Conservation (phyloP, 1,284 basidiomycete genomes). For the Apiotrichum montevideense region DNA sequence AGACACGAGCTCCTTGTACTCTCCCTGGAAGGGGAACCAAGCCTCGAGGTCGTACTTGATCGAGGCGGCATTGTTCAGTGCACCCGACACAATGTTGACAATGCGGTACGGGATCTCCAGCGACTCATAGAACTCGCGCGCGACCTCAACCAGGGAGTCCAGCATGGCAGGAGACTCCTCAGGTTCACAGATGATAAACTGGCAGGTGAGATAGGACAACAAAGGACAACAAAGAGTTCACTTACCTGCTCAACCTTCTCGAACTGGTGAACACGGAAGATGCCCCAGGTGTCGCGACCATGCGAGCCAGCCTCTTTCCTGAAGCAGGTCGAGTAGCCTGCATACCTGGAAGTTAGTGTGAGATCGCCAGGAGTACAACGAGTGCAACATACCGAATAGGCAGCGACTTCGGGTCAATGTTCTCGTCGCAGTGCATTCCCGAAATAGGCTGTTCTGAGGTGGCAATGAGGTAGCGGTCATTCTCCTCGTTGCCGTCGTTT, state of each 20-base stretch:
- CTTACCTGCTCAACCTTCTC: constrained; percentile 84
- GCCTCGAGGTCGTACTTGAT: constrained; percentile 98
- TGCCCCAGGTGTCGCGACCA: constrained; percentile 98
- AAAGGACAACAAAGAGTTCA: no score
- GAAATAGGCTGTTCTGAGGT: constrained; percentile 99
- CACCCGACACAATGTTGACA: constrained; percentile 93
- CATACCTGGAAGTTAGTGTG: constrained; percentile 46
- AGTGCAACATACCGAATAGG: constrained; percentile 67
- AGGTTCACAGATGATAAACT: constrained; percentile 93
- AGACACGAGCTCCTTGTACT: constrained; percentile 89
- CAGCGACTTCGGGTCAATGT: constrained; percentile 89
- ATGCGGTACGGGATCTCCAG: constrained; percentile 85
- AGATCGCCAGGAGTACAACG: neutral
- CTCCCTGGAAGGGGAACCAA: constrained; percentile 98
- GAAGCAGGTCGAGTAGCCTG: constrained; percentile 86
- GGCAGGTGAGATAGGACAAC: neutral
- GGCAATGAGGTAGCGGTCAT: constrained; percentile 98
- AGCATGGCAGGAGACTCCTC: constrained; percentile 92
- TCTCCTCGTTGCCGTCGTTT: constrained; percentile 59
- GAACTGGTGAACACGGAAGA: constrained; percentile 99
- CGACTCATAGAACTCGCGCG: constrained; percentile 93
- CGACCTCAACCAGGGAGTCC: constrained; percentile 80
- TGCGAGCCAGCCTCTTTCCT: constrained; percentile 96
- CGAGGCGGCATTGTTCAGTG: constrained; percentile 90
- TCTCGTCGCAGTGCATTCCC: constrained; percentile 89